Base-by-base conservation (phyloP, 805 yeast genomes). In the Nakazawaea anatomiae region DNA sequence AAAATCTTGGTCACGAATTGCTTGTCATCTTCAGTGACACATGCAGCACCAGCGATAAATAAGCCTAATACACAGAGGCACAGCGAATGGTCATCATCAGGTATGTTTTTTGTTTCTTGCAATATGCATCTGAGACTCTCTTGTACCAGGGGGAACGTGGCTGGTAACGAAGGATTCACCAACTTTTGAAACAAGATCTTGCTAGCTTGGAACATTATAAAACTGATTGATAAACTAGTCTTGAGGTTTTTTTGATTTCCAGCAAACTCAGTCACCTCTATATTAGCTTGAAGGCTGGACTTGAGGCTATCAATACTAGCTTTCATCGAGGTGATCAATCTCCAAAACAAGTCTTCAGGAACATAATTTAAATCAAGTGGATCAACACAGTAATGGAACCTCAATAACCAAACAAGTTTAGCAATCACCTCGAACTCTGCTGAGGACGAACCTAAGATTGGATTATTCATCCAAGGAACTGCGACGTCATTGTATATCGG, bases 391-490 rank as follows among this genome's bases (percentile, higher is more conserved):
- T 46, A 51, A 28, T 51, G 53, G 18, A 58, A 48, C 39, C 67
- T 52, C n/a, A 69, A 56, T 12, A 73, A 52, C 70, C 71, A 73
- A 0, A 68, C 57, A 10, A 71, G 57, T 52, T 74, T 74, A 29
- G 73, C 68, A 10, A 67, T 40, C 38, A 68, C 58, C 46, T 72
- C 76, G 51, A 69, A 66, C 34, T 70, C 66, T 31, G 64, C 66
- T 5, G 63, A 53, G 1, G 74, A 66, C 14, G 74, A 68, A 3
- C 76, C 76, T 50, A 69, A 57, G 4, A 72, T 66, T 0, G 76
- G 76, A 49, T 72, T 67, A 47, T 70, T 72, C 69, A 71, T 66
- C 74, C 74, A 72, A 38, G 63, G 64, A 18, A 62, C 61, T 12
- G 58, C 58, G 48, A 41, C 50, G 12, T 46, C 50, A 11, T 35